Evolutionary conservation across 768 basidiomycete species (phyloP), one percentile per base, ranked within the genome.

Genomic region (Naematelia aurantialba): DNA sequence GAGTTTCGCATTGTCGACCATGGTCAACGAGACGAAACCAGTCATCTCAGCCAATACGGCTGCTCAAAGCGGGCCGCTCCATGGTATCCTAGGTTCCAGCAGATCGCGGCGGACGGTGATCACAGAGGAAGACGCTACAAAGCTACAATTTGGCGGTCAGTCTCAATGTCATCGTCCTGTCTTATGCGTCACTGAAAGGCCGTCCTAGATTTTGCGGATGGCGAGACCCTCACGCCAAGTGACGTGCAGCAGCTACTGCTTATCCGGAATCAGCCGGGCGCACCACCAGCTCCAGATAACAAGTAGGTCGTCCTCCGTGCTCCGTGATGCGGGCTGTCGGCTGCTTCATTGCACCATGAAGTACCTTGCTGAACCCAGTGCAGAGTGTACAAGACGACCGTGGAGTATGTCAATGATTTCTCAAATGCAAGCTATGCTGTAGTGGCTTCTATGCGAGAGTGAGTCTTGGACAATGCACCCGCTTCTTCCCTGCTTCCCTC

Each of bases 101-200:
- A 59, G 57, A 50, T 45, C 57, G 34, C 8, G 34, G 34, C 34
- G 34, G 34, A 39, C 34, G 17, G 34, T 70, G 69, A 50, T 69
- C 21, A 54, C 53, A 30, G 72, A 74, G 39, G 72, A 74, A 52
- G 72, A 74, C 59, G 72, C 72, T 27, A 71, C 72, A 12, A 74
- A 74, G 56, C 59, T 70, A 39, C 69, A 74, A 61, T 74, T 71
- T 50, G 72, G 72, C 54, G 71, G 71, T 68, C 24, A 66, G 67
- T 49, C 4, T 19, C 30, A 4, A 29, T 26, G 26, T 11, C 13
- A 29, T 31, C 45, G 4, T n/a, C 22, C 17, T 34, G 42, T 17
- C 51, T 55, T 44, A n/a, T n/a, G n/a, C n/a, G n/a, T n/a, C n/a
- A n/a, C n/a, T n/a, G n/a, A n/a, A n/a, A n/a, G n/a, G n/a, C n/a